Conservation (phyloP, 768 basidiomycete species). For the Leccinum olivaceopallidum region DNA sequence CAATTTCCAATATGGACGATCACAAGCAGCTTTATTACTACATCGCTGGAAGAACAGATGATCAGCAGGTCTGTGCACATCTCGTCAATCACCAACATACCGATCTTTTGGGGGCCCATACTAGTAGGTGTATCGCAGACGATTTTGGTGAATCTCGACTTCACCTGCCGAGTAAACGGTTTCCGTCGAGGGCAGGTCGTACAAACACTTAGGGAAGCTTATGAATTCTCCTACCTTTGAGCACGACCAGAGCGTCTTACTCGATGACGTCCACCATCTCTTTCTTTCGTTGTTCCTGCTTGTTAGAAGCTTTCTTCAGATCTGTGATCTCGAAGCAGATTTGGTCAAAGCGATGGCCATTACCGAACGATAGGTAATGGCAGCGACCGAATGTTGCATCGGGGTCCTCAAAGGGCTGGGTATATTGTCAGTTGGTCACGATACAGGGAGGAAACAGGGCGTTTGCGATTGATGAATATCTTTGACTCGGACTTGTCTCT, state of each 20-base stretch:
- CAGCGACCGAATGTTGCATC: conserved; percentile 91
- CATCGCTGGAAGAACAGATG: conserved; percentile 90
- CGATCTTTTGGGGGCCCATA: conserved; percentile 86
- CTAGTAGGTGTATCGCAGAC: conserved; percentile 77
- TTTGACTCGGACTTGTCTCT: too few relatives aligned
- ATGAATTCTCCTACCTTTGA: conserved; percentile 83
- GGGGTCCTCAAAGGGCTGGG: conserved; percentile 92
- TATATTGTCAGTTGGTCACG: conserved; percentile 6
- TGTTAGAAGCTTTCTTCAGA: conserved; percentile 94
- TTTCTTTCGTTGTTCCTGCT: conserved; percentile 96
- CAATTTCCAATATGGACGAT: conserved; percentile 90
- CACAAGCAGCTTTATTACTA: conserved; percentile 88
- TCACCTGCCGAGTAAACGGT: conserved; percentile 85
- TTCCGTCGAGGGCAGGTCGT: conserved; percentile 92
- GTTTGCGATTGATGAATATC: too few relatives aligned
- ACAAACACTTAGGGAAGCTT: conserved; percentile 92
- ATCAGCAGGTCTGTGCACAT: conserved; percentile 4
- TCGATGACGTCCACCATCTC: conserved; percentile 98
- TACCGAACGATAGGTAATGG: conserved; percentile 82
- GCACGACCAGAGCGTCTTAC: conserved; percentile 85
- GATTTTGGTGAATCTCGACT: conserved; percentile 97
- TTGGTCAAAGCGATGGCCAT: conserved; percentile 84
- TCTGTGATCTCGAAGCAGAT: conserved; percentile 82
- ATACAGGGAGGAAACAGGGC: neutral
- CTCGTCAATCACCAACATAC: conserved; percentile 42